Evolutionary conservation across 495 filamentous ascomycete species (phyloP), one percentile per base, ranked within the genome.

Genomic region (Trichoderma virens): DNA sequence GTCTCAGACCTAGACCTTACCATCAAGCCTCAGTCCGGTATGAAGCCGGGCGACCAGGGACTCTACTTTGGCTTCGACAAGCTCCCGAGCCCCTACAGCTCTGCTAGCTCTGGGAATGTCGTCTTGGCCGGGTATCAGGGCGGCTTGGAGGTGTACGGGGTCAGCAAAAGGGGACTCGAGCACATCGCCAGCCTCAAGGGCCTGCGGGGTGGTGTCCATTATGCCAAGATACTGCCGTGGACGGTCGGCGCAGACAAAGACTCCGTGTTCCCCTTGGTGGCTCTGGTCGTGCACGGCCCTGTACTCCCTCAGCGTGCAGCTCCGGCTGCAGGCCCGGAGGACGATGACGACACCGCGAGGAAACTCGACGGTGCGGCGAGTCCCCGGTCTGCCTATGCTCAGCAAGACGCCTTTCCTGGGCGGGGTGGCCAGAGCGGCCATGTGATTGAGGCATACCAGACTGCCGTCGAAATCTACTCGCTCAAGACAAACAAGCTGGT

Each of bases 401-500:
- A 75, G 62, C 69, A 67, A 27, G 69, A 72, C 23, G 62, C 65
- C 28, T 66, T 69, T 62, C 68, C 68, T 54, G 54, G 71, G 62
- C 68, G 70, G 59, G 65, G 28, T 41, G 54, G 63, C 35, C 47
- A 28, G 7, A 56, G n/a, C 9, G 47, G 23, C 47, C 47, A 56
- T 64, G 79, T 73, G 18, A 70, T 81, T 35, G 77, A 79, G 9
- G 79, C 78, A 32, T 95, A 92, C 69, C 91, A 94, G 72, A 96
- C 92, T 1, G 86, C 87, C 0, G 90, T 93, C 4, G 91, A 96
- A 64, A 79, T 97, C 1, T 93, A 91, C 71, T 95, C 92, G 8
- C 73, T 97, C 28, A 82, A 81, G 63, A 89, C 85, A 7, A 84
- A 87, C 60, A 77, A 80, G 61, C 86, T 86, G 59, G 74, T 95